Evolutionary conservation across 768 basidiomycete species (phyloP).

Genomic region (Boletellus emodensis): DNA sequence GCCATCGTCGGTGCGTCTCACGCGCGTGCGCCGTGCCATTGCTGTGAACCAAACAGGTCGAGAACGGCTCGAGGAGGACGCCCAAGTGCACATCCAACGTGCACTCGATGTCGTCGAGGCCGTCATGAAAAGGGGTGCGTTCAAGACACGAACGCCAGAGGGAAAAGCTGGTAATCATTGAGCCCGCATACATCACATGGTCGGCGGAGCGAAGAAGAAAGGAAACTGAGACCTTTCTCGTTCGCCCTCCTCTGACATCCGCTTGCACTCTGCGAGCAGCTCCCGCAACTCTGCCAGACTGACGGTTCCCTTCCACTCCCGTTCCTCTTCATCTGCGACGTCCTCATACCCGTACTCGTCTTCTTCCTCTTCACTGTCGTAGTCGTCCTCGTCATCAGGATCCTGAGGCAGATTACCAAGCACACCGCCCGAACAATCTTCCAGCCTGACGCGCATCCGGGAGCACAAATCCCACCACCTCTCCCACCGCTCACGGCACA

Average conservation of each 20-base stretch:
- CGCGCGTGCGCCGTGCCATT: neutral
- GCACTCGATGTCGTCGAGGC: slow-evolving; percentile 50
- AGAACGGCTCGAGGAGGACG: slow-evolving; percentile 19
- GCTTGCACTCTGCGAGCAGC: slow-evolving; percentile 53
- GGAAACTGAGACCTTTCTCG: slow-evolving; percentile 25
- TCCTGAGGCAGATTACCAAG: slow-evolving; percentile 44
- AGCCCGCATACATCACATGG: neutral
- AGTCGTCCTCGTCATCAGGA: slow-evolving; percentile 31
- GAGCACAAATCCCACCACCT: slow-evolving; percentile 61
- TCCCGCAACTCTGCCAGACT: slow-evolving; percentile 47
- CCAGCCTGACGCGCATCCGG: slow-evolving; percentile 50
- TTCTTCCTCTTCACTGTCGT: slow-evolving; percentile 32
- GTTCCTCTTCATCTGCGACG: slow-evolving; percentile 33
- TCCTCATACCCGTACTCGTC: slow-evolving; percentile 22
- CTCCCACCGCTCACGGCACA: slow-evolving; percentile 54
- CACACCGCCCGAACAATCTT: slow-evolving; percentile 70
- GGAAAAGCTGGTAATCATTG: slow-evolving; percentile 47
- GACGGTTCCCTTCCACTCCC: slow-evolving; percentile 21
- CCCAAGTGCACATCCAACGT: slow-evolving; percentile 28
- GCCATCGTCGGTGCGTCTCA: slow-evolving; percentile 70
- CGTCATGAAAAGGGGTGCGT: slow-evolving; percentile 61
- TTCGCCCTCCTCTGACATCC: slow-evolving; percentile 36
- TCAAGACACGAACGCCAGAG: slow-evolving; percentile 70
- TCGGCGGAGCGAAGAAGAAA: slow-evolving; percentile 10
- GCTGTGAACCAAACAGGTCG: slow-evolving; percentile 18